These are phyloP conservation scores for Strobilomyces echinocephalus DNA, from an alignment of 768 basidiomycete genomes.

Conservation along the genomic window DNA sequence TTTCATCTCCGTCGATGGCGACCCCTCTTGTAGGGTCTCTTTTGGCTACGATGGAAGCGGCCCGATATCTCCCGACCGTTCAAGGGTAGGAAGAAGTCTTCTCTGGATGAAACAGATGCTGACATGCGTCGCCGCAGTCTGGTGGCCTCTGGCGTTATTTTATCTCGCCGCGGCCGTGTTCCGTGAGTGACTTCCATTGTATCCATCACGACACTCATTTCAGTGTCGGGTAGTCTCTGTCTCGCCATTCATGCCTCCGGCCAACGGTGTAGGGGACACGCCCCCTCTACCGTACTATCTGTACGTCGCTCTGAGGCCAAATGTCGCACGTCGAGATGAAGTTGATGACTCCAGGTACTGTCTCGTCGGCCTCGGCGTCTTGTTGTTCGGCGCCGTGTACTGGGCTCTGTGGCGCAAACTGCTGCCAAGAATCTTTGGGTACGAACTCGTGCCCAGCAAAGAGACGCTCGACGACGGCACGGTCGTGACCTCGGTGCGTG, in stretches of 20 bases:
- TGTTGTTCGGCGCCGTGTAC: conserved; percentile 43
- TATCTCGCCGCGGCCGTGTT: conserved; percentile 48
- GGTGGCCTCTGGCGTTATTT: conserved; percentile 52
- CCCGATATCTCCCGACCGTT: conserved; percentile 48
- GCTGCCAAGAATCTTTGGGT: conserved; percentile 46
- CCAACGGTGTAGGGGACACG: conserved; percentile 53
- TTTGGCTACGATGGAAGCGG: conserved; percentile 51
- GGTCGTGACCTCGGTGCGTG: conserved; percentile 46
- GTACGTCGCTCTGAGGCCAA: conserved; percentile 17
- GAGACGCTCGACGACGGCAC: conserved; percentile 48
- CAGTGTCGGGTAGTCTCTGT: conserved; percentile 39
- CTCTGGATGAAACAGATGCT: background rate
- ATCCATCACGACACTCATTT: background rate
- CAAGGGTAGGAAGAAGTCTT: conserved; percentile 34
- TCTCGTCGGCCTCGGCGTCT: conserved; percentile 47
- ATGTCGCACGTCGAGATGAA: background rate
- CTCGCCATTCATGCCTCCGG: conserved; percentile 51
- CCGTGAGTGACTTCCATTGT: conserved; percentile 32
- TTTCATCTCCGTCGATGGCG: background rate
- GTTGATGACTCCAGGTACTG: conserved; percentile 36
- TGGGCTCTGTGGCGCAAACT: conserved; percentile 52
- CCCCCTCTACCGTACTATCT: conserved; percentile 60
- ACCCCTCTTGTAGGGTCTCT: conserved; percentile 41
- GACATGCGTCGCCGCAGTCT: conserved; percentile 33
- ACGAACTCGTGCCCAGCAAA: conserved; percentile 44